Evolutionary conservation across 192 early-diverging fungal genomes (phyloP), one percentile per base, ranked within the genome.

Genomic region (Coemansia sp.): DNA sequence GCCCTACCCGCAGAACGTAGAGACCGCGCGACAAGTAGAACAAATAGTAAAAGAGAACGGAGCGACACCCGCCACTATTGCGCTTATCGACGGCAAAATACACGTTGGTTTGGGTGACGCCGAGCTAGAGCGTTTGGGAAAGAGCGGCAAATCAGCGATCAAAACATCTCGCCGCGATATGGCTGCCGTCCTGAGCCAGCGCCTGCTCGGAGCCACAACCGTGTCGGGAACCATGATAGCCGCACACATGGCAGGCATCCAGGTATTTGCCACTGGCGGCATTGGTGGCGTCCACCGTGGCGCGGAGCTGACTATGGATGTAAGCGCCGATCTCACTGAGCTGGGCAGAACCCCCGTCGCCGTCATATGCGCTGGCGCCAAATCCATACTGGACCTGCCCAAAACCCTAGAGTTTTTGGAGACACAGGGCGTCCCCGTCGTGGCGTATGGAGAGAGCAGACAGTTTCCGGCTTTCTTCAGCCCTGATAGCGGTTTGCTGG

Each of bases 221-320:
- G 97, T 99, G 14, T 88, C 95, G 14, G 89, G 89, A 6, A 99
- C 95, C 0, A 94, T 96, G 90, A 62, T 94, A n/a, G 86, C 91
- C 6, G 95, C 97, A 4, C 87, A 94, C 67, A 73, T 76, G 48
- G 93, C 90, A 7, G 95, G 94, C 2, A 99, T 99, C 61, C 68
- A 73, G 39, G 81, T 99, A 0, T 99, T 99, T 87, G 95, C 93
- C 8, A 99, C 97, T 6, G 97, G 97, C 19, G 97, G 96, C 6
- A 98, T 99, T 62, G 97, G 97, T 41, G 97, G 97, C 37, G 95
- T 95, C 35, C 95, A 97, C 64, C 87, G 95, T 9, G 93, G 91
- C 9, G 93, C 87, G 16, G 89, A 91, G 74, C 66, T 75, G 21
- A 87, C 90, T 0, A 85, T 95, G 87, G 97, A 99, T 70, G 79